A percentile compares a stretch with the other conserved stretches of the same genome.
These are phyloP conservation scores for Bremia lactucae DNA, from an alignment of 352 stramenopile species.

Conservation along the genomic window DNA sequence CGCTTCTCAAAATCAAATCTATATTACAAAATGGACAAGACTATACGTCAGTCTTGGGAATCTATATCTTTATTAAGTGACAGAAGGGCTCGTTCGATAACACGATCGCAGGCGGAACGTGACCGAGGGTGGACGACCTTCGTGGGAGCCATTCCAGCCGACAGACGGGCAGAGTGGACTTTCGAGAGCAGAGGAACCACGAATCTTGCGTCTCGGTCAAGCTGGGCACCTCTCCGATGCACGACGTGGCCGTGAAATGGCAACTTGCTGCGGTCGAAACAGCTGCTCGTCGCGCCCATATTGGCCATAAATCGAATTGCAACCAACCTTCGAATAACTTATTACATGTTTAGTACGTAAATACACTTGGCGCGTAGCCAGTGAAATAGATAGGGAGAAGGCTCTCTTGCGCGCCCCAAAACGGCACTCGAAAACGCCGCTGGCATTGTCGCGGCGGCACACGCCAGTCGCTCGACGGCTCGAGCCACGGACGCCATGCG, in stretches of 20 bases:
- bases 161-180: constrained; percentile 20
- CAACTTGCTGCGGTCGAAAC: too few relatives aligned
- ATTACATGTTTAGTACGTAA: constrained; percentile 27
- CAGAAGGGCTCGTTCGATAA: too few relatives aligned
- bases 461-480: too few relatives aligned
- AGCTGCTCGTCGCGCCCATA: too few relatives aligned
- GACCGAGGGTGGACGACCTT: constrained; percentile 8
- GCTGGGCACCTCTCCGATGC: neutral
- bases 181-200: constrained; percentile 8
- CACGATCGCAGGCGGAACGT: constrained; percentile 15
- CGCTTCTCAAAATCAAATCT: too few relatives aligned
- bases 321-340: constrained; percentile 32
- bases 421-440: neutral
- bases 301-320: constrained; percentile 5
- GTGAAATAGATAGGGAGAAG: constrained; percentile 2
- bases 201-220: neutral
- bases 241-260: neutral
- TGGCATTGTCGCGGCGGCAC: too few relatives aligned
- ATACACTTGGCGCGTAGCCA: constrained; percentile 23
- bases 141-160: constrained; percentile 1
- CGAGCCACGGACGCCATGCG: too few relatives aligned
- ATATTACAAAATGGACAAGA: too few relatives aligned
- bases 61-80: too few relatives aligned
- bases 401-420: constrained; percentile 8
- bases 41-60: too few relatives aligned